Conservation (phyloP, 208 protist genomes). For the Endotrypanum monterogeii region DNA sequence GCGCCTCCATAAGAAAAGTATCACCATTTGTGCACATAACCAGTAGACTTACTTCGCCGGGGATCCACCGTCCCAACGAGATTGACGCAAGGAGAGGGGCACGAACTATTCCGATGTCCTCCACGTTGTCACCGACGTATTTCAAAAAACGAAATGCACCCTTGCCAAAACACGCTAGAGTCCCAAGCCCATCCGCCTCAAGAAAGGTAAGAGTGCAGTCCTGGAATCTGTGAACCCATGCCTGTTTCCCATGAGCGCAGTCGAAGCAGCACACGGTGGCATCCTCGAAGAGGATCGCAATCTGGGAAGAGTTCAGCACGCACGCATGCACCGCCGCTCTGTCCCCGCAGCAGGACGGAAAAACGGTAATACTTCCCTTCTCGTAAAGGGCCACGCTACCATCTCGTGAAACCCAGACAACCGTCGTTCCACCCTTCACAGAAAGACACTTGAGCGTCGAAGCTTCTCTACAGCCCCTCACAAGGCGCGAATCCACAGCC, state of each 20-base stretch:
- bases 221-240: constrained; percentile 16
- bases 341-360: neutral
- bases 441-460: constrained; percentile 18
- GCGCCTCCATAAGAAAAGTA: constrained; percentile 48
- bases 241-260: constrained; percentile 4
- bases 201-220: constrained; percentile 15
- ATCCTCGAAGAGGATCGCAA: constrained; percentile 20
- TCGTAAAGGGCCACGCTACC: constrained; percentile 17
- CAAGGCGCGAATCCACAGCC: neutral
- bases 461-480: constrained; percentile 16
- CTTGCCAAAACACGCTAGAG: constrained; percentile 16
- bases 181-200: constrained; percentile 20
- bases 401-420: constrained; percentile 22
- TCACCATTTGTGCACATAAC: constrained; percentile 66
- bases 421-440: neutral
- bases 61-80: constrained; percentile 35
- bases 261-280: constrained; percentile 14
- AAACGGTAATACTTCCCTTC: constrained; percentile 2
- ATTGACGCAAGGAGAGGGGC: constrained; percentile 31
- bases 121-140: constrained; percentile 3
- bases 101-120: constrained; percentile 21
- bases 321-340: constrained; percentile 18
- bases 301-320: constrained; percentile 5
- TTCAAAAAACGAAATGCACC: constrained; percentile 24
- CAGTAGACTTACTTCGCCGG: constrained; percentile 39